These are phyloP conservation scores for Fraxinus angustifolia DNA, from an alignment of 305 asterid genomes.

Conservation along the genomic window DNA sequence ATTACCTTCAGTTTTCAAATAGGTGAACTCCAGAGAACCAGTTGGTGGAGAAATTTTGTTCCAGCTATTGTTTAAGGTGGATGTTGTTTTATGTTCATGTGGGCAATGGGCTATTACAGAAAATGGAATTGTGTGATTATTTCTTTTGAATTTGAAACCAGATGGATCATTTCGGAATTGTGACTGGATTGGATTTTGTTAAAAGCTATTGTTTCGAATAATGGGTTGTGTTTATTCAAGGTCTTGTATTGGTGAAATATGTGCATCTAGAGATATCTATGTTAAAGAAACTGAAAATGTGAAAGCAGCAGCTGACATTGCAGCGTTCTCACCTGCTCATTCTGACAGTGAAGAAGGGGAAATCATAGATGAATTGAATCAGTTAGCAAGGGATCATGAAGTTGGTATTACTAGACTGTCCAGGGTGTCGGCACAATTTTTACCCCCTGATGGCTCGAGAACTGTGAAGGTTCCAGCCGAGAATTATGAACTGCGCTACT, in stretches of 20 bases:
- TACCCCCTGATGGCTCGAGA: constrained; percentile 80
- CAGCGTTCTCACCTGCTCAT: constrained; percentile 55
- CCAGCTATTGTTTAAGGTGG: not conserved
- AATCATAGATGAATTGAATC: constrained; percentile 48
- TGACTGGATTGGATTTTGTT: not conserved
- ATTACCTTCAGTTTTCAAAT: not conserved
- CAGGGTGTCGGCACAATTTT: constrained; percentile 75
- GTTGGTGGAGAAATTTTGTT: not conserved
- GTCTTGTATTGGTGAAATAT: constrained; percentile 81
- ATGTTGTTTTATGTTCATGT: not conserved
- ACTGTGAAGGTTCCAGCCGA: constrained; percentile 68
- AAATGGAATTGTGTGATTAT: not conserved
- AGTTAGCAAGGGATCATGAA: constrained; percentile 59
- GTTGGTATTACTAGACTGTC: constrained; percentile 72
- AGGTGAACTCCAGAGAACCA: not conserved
- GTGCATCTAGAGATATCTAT: constrained; percentile 62
- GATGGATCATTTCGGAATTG: constrained; percentile 37
- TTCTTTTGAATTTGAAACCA: constrained; percentile 15
- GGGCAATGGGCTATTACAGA: not conserved
- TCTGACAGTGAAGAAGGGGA: constrained; percentile 52
- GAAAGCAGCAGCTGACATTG: constrained; percentile 51
- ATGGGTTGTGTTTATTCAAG: constrained; percentile 95
- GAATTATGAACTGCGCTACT: constrained; percentile 65
- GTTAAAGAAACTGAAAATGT: constrained; percentile 45
- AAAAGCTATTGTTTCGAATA: constrained; percentile 39